These are phyloP conservation scores for Eucalyptus brandiana DNA, from an alignment of 345 rosid species.

Conservation along the genomic window DNA sequence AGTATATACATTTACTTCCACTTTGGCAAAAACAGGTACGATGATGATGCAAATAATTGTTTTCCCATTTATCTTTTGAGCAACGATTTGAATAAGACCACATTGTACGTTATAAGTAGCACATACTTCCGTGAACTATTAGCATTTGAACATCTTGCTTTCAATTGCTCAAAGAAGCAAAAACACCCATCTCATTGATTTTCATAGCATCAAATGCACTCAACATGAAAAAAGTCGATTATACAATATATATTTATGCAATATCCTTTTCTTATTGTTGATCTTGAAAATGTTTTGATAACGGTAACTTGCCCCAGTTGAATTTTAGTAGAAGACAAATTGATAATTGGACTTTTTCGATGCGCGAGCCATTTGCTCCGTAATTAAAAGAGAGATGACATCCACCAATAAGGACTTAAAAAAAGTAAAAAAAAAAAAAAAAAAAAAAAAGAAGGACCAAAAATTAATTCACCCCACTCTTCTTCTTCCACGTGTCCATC, in stretches of 20 bases:
- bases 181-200: not conserved
- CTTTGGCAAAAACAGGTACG: rapidly evolving
- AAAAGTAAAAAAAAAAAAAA: not conserved
- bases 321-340: not conserved
- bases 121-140: not conserved
- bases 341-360: not conserved
- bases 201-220: not conserved
- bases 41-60: too few species aligned
- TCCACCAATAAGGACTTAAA: not conserved
- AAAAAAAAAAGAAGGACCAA: too few species aligned
- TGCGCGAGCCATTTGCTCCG: not conserved
- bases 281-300: not conserved
- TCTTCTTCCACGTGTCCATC: not conserved
- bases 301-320: not conserved
- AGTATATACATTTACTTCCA: not conserved
- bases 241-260: not conserved
- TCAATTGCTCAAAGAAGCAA: not conserved
- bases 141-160: not conserved
- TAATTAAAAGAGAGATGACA: not conserved
- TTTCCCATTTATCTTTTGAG: not conserved
- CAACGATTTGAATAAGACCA: not conserved
- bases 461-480: not conserved
- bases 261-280: not conserved
- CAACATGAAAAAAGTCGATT: not conserved
- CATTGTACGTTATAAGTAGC: not conserved